phyloP scores from a whole-genome alignment of 2,329 filamentous ascomycete species.

The Sarocladium kiliense region DNA sequence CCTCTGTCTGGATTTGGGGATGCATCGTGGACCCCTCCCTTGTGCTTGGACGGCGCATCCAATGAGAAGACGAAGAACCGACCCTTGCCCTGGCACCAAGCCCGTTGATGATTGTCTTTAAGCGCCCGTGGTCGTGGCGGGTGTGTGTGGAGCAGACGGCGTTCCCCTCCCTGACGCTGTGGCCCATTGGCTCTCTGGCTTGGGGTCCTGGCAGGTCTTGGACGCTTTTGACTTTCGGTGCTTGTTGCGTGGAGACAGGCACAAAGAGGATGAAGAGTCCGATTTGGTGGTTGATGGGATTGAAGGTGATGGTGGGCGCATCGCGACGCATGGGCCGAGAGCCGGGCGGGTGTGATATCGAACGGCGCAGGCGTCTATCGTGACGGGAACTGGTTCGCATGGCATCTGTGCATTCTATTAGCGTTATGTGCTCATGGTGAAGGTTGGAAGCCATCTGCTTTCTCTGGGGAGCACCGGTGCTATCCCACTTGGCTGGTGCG shows the following conservation, averaged over 20 bases:
- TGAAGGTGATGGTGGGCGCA: not conserved
- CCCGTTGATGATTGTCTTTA: slow-evolving; percentile 9
- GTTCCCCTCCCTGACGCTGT: not conserved
- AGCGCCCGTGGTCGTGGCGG: slow-evolving; percentile 6
- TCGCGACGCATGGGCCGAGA: not conserved
- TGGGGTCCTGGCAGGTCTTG: not conserved
- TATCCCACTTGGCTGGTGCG: not conserved
- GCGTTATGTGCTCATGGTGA: not conserved
- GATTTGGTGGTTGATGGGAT: slow-evolving; percentile 3
- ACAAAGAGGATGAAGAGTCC: not conserved
- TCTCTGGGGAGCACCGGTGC: too few relatives aligned
- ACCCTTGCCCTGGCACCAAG: not conserved
- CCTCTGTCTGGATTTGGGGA: slow-evolving; percentile 1
- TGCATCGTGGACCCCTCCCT: slow-evolving; percentile 1
- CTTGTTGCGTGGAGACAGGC: not conserved
- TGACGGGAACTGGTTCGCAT: not conserved
- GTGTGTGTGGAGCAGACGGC: slow-evolving; percentile 6
- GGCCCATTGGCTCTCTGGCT: not conserved
- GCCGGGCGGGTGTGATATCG: slow-evolving; percentile 8
- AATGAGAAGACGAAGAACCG: not conserved
- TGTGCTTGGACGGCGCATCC: not conserved
- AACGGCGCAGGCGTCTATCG: slow-evolving; percentile 7
- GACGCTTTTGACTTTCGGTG: not conserved
- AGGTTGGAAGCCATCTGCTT: too few relatives aligned
- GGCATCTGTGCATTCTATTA: not conserved